Evolutionary conservation across 352 stramenopile genomes (phyloP), one percentile per base, ranked within the genome.

Genomic region (Hyaloperonospora arabidopsidis): DNA sequence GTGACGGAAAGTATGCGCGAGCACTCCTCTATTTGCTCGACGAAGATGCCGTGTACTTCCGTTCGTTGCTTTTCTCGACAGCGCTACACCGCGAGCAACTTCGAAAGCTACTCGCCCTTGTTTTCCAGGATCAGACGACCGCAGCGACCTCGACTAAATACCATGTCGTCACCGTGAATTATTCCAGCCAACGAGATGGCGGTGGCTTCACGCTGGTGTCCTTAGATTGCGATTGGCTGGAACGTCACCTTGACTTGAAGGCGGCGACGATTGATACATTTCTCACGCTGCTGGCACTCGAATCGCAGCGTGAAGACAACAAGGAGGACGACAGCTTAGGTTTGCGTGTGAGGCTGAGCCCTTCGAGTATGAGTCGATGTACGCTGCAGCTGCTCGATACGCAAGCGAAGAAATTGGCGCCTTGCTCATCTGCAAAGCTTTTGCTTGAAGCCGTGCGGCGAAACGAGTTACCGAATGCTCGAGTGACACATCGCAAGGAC

Each of bases 1-100:
- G 96, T 36, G 95, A 99, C 63, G 95, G 95, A 0, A 89, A 95
- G 43, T 29, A 53, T n/a, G 84, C 91, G 2, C 70, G 53, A 8
- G 77, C 75, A 2, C 36, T 87, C 13, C 63, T 93, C 1, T 89
- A 86, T 48, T 49, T 92, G 2, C 54, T 88, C 6, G 49, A 69
- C n/a, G 64, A 85, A 39, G 83, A 93, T 44, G 79, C 84, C 4
- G 57, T 71, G 10, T 70, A 75, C 14, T 91, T 89, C 52, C 77
- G 80, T 2, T 89, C 79, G 18, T 57, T 93, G 28, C 54, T 79
- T 15, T 89, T 86, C 45, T 78, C 80, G 15, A 89, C 87, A 39
- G 70, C 79, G 1, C 63, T 93, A 10, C 65, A 87, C 34, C 32
- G 56, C 0, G 61, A 70, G 1, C 83, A 93, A 48, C 57, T 89